Evolutionary conservation across 2,329 filamentous ascomycete species (phyloP), one percentile per base, ranked within the genome.

Genomic region (Verticillium longisporum): DNA sequence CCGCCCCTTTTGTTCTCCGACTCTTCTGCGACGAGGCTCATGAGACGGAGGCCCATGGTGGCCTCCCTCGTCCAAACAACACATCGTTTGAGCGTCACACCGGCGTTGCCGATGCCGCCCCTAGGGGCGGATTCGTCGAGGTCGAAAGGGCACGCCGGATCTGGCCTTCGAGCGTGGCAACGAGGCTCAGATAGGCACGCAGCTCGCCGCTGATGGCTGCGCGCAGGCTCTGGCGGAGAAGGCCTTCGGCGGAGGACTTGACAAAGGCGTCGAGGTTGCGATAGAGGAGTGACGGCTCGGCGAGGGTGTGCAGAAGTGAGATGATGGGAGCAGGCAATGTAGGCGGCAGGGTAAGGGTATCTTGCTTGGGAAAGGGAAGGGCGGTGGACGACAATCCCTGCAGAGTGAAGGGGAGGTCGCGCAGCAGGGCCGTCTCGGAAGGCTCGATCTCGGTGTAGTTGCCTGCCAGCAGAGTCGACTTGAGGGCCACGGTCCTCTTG

Each of bases 11-110:
- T 83, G 77, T 85, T 89, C 67, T 88, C 89, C 1, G 94, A 92
- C 71, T 97, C 91, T 71, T 98, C 93, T 0, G 96, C 92, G 69
- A 99, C 97, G 61, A 97, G 75, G 68, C 91, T 96, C 90, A 99
- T 93, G 60, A 99, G 79, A 15, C 95, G 87, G 67, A 99, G 76
- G 0, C 93, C 95, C 88, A 98, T 96, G 1, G 95, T 99, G 6
- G 95, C 92, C 74, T 99, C 96, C 67, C 94, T 86, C 9, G 93
- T 98, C 96, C 96, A 99, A 31, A 99, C 90, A 2, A 99, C 90
- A 68, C 94, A 98, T 71, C 95, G 83, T 74, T 98, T 98, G 58
- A 99, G 78, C 0, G 95, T 99, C 14, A 99, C 94, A 1, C 93
- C 92, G 1, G 91, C 88, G 68, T 93, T 95, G 6, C 91, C 89